Conservation (phyloP, 495 filamentous ascomycete species). For the Melanomma pulvis-pyrius region DNA sequence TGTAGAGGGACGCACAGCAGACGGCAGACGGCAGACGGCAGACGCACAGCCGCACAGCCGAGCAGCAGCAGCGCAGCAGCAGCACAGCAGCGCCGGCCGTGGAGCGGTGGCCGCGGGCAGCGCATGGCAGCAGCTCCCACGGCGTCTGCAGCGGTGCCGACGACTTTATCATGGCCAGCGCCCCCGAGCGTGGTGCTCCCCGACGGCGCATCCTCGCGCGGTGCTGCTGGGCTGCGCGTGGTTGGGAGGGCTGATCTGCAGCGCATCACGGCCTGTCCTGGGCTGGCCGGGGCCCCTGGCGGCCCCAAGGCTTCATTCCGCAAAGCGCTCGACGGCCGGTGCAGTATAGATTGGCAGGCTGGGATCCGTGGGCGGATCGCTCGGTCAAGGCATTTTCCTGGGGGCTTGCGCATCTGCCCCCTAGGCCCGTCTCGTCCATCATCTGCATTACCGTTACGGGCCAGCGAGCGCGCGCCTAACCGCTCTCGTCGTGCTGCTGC, state of each 20-base stretch:
- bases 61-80: too few species aligned
- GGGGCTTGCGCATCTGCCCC: slow-evolving; percentile 23
- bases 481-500: slow-evolving; percentile 16
- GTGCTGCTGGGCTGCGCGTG: neutral
- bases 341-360: slow-evolving; percentile 38
- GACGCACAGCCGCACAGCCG: too few species aligned
- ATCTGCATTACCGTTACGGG: slow-evolving; percentile 39
- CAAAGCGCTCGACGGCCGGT: slow-evolving; percentile 37
- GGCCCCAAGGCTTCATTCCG: slow-evolving; percentile 28
- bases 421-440: slow-evolving; percentile 25
- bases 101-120: too few species aligned
- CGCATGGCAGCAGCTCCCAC: too few species aligned
- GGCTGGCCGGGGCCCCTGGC: slow-evolving; percentile 17
- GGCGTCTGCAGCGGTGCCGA: too few species aligned
- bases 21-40: too few species aligned
- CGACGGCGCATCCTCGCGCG: neutral
- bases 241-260: slow-evolving; percentile 37
- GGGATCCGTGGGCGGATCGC: slow-evolving; percentile 33
- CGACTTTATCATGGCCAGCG: too few species aligned
- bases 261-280: slow-evolving; percentile 39
- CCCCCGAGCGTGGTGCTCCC: neutral
- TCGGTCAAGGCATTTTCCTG: slow-evolving; percentile 18
- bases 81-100: too few species aligned
- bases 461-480: slow-evolving; percentile 9
- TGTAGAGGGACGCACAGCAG: too few species aligned